Base-by-base conservation (phyloP, 2,329 filamentous ascomycete genomes). In the Trichoderma koningiopsis region DNA sequence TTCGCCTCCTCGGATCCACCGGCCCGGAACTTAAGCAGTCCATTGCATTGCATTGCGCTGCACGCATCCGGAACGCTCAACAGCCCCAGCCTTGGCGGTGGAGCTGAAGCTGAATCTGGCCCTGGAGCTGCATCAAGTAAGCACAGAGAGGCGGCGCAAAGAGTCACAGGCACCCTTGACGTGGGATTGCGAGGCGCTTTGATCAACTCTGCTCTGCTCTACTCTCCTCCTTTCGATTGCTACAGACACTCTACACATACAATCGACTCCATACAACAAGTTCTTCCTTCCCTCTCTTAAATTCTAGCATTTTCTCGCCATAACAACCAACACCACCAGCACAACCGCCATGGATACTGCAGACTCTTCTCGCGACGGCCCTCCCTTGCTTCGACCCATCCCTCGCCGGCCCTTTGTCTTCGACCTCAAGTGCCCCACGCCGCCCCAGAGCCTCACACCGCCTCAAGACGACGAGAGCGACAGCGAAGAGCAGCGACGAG, bases 321-420 rank as follows among this genome's bases (percentile, higher is more conserved):
- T n/a, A 35, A 29, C 52, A 52, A n/a, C 52, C 31, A 29, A 53
- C 16, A 59, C 27, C 19, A 10, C 27, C n/a, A 65, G 27, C 24
- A 24, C 33, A 11, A 31, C 35, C 33, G 43, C 6, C 29, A 66
- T 66, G 63, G 47, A 5, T 33, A 31, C 57, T 6, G 24, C 63
- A 49, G 40, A 60, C 61, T 82, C 83, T 81, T 74, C 79, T 55
- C 78, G 83, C 68, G 80, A 82, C 70, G 80, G 83, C 53, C 87
- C 88, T 68, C 84, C 84, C 47, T 81, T 93, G 72, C 77, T 91
- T 72, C 89, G 90, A 60, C 93, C 93, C 6, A 86, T 90, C 71
- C 91, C 92, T 27, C 88, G 91, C 70, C 88, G 92, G 56, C 86
- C 90, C 19, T 94, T 94, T 81, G 86, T 90, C 35, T 79, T 90